A percentile compares a stretch with the other conserved stretches of the same genome.
Conservation (phyloP, 495 filamentous ascomycete species). For the Elaphomyces granulatus region DNA sequence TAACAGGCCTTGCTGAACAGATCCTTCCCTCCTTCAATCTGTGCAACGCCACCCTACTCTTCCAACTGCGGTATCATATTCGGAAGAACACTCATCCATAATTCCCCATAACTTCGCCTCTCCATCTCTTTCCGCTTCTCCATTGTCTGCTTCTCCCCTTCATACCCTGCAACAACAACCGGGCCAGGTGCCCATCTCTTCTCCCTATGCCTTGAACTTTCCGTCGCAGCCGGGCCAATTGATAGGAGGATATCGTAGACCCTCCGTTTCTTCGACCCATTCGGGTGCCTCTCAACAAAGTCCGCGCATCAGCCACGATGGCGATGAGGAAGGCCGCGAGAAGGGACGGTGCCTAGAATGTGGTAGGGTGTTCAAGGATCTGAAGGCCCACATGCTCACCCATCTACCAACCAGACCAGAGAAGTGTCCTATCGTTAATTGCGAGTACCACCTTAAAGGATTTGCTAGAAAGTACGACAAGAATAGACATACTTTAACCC, state of each 20-base stretch:
- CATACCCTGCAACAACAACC: constrained; percentile 16
- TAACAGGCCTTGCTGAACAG: constrained; percentile 18
- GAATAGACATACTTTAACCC: constrained; percentile 93
- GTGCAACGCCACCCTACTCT: constrained; percentile 16
- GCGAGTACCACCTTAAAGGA: constrained; percentile 90
- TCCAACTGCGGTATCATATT: constrained; percentile 21
- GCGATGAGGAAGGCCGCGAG: constrained; percentile 48
- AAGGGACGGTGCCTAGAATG: constrained; percentile 77
- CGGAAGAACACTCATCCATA: constrained; percentile 19
- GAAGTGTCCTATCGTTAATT: constrained; percentile 89
- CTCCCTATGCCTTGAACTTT: constrained; percentile 18
- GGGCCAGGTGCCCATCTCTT: constrained; percentile 17
- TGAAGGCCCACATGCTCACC: constrained; percentile 93
- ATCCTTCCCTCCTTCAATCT: constrained; percentile 47
- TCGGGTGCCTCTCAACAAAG: constrained; percentile 42
- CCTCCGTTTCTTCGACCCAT: constrained; percentile 41
- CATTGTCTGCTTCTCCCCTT: constrained; percentile 13
- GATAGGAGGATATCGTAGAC: constrained; percentile 23
- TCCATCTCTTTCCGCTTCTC: constrained; percentile 15
- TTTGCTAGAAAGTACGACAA: constrained; percentile 98
- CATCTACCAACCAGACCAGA: constrained; percentile 89
- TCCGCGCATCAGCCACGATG: constrained; percentile 36
- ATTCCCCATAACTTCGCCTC: constrained; percentile 23
- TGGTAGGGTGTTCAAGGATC: constrained; percentile 81
- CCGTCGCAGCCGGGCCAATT: background rate